Evolutionary conservation across 2,329 filamentous ascomycete genomes (phyloP), one percentile per base, ranked within the genome.

Genomic region (Trichoderma oligosporum): DNA sequence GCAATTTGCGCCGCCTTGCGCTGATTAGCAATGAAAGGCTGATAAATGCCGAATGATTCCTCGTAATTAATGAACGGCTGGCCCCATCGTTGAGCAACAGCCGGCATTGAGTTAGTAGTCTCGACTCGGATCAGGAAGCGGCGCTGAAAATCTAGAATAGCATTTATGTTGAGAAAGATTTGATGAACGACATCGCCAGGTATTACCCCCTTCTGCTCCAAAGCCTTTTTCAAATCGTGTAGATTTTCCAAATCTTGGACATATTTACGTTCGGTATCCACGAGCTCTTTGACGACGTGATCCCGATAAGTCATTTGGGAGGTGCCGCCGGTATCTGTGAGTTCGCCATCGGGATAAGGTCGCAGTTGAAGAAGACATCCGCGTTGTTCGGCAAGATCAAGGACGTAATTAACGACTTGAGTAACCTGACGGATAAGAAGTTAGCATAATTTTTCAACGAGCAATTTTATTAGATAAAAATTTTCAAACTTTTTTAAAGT

Each of bases 21-120:
- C 74, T 97, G 93, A 68, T 99, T 99, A 31, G 94, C 91, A 65
- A 97, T 97, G 67, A 97, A 99, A 1, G 92, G 92, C 67, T 96
- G 90, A 70, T 99, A 99, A 60, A 96, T 92, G 61, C 87, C 85
- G 71, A 99, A 97, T 0, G 86, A 84, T 59, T 94, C 89, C 69
- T 94, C 90, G 68, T 93, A 91, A 12, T 85, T 79, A 12, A 88
- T 82, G 68, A 97, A 97, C 0, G 95, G 83, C n/a, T 85, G 81
- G n/a, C 94, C 94, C 94, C 94, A 99, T 70, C 93, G 88, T 71
- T 99, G 94, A 60, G 83, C 79, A 4, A 81, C 75, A 60, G 87
- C 81, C 0, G 89, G 82, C 74, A 91, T 83, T 3, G 89, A 91
- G 67, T 97, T 96, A 35, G 92, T 95, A 25, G 95, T 95, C 75